These are phyloP conservation scores for Phytopythium vexans DNA, from an alignment of 352 stramenopile genomes.

Conservation along the genomic window DNA sequence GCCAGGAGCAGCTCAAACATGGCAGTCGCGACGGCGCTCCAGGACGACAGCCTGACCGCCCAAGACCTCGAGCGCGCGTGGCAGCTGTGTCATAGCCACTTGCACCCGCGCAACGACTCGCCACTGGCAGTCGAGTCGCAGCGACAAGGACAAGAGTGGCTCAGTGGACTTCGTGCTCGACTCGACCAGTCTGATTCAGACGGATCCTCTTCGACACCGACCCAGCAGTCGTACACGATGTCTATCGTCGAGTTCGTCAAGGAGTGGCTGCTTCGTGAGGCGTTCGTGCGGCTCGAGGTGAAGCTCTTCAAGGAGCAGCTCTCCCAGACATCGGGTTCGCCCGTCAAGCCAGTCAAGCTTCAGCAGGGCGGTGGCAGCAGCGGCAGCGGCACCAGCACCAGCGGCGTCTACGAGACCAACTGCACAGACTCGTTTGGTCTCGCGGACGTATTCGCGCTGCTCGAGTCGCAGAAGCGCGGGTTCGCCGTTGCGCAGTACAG, in stretches of 20 bases:
- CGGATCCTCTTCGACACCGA: slow-evolving; percentile 7
- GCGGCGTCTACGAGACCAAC: slow-evolving; percentile 60
- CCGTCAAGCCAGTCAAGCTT: slow-evolving; percentile 40
- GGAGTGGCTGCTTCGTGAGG: slow-evolving; percentile 74
- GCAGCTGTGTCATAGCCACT: slow-evolving; percentile 37
- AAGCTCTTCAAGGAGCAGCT: slow-evolving; percentile 49
- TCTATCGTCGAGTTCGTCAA: slow-evolving; percentile 64
- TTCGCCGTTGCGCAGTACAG: slow-evolving; percentile 88
- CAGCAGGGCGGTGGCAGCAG: slow-evolving; percentile 45
- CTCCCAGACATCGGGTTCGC: slow-evolving; percentile 34
- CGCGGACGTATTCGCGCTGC: slow-evolving; percentile 63
- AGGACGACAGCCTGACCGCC: slow-evolving; percentile 21
- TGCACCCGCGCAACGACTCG: slow-evolving; percentile 9
- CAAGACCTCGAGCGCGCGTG: slow-evolving; percentile 51
- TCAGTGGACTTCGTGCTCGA: slow-evolving; percentile 35
- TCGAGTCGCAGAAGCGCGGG: slow-evolving; percentile 73
- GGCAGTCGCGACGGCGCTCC: slow-evolving; percentile 9
- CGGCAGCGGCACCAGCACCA: slow-evolving; percentile 55
- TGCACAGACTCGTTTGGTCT: slow-evolving; percentile 70
- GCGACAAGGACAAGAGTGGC: slow-evolving; percentile 35
- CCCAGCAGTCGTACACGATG: slow-evolving; percentile 11
- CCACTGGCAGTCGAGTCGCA: slow-evolving; percentile 5
- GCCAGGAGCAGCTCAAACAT: slow-evolving; percentile 6
- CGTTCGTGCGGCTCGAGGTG: slow-evolving; percentile 53
- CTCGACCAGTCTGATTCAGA: slow-evolving; percentile 22